These are phyloP conservation scores for Alternaria gaisen DNA, from an alignment of 2,329 filamentous ascomycete genomes.

Conservation along the genomic window DNA sequence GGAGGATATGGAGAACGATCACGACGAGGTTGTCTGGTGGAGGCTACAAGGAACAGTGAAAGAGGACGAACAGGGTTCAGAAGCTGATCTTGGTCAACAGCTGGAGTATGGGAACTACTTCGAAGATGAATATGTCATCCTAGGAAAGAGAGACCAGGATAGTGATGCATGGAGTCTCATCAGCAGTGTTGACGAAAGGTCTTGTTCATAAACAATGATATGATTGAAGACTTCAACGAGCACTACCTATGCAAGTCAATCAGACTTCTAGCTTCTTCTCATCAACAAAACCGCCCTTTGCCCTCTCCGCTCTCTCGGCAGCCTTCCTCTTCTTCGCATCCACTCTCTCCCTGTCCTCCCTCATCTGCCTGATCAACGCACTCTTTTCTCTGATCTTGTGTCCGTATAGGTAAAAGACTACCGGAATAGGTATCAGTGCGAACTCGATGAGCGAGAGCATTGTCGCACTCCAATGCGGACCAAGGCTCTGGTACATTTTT, in stretches of 20 bases:
- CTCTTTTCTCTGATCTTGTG: slow-evolving; percentile 66
- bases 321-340: slow-evolving; percentile 52
- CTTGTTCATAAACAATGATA: not conserved
- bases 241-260: not conserved
- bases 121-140: not conserved
- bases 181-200: not conserved
- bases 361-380: slow-evolving; percentile 60
- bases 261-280: slow-evolving; percentile 26
- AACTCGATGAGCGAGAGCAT: slow-evolving; percentile 78
- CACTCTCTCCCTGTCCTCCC: slow-evolving; percentile 54
- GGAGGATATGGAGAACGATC: not conserved
- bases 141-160: not conserved
- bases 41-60: not conserved
- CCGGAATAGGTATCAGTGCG: slow-evolving; percentile 77
- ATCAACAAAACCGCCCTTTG: slow-evolving; percentile 26
- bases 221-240: not conserved
- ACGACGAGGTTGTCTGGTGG: not conserved
- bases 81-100: not conserved
- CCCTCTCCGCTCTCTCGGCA: slow-evolving; percentile 55
- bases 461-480: slow-evolving; percentile 81
- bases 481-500: slow-evolving; percentile 66
- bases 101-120: not conserved
- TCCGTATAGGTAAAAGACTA: slow-evolving; percentile 75
- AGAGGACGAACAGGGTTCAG: not conserved
- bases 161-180: slow-evolving; percentile 17